Percentiles rank a stretch among this genome's conserved stretches.
Conservation (phyloP, 768 basidiomycete species). For the Pulveroboletus sp. region DNA sequence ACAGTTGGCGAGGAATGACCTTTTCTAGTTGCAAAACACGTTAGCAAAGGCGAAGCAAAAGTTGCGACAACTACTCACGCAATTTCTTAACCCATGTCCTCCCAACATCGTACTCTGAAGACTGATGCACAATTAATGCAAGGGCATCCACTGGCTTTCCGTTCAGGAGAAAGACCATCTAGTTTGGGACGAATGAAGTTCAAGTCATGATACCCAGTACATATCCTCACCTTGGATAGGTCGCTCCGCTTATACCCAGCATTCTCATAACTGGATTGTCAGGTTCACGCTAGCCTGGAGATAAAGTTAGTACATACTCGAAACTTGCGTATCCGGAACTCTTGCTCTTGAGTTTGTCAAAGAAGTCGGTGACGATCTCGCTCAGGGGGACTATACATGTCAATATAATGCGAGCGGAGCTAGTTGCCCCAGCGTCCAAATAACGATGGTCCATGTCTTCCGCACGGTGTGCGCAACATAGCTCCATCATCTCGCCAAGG, state of each 20-base stretch:
- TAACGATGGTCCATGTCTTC: constrained; percentile 81
- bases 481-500: constrained; percentile 93
- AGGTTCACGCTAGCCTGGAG: not conserved
- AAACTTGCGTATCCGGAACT: constrained; percentile 91
- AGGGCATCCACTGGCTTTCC: constrained; percentile 88
- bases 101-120: constrained; percentile 68
- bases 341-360: constrained; percentile 89
- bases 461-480: constrained; percentile 83
- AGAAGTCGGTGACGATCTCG: constrained; percentile 94
- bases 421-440: constrained; percentile 51
- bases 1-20: constrained; percentile 88
- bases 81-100: constrained; percentile 88
- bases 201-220: not conserved
- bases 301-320: constrained; percentile 51
- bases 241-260: constrained; percentile 82
- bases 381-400: constrained; percentile 82
- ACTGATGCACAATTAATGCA: constrained; percentile 85
- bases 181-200: constrained; percentile 1
- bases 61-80: constrained; percentile 46
- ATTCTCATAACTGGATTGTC: constrained; percentile 78
- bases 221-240: constrained; percentile 64
- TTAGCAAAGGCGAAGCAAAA: not conserved
- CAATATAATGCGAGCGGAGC: constrained; percentile 64
- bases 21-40: constrained; percentile 48
- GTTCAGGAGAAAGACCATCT: constrained; percentile 93